Conservation (phyloP, 2,329 filamentous ascomycete species). For the Penicillium sp. region DNA sequence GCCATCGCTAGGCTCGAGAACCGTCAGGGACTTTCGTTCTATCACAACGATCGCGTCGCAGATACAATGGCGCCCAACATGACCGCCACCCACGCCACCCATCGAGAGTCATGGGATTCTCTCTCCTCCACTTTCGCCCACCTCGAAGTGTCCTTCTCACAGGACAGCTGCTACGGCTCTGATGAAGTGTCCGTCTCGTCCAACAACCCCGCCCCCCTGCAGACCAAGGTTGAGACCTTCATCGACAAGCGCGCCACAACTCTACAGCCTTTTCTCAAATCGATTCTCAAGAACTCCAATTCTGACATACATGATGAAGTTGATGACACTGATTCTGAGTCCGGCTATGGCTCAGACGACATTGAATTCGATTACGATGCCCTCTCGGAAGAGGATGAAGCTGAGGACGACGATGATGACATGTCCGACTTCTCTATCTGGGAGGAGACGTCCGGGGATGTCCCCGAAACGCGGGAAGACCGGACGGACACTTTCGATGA, state of each 20-base stretch:
- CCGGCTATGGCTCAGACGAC: conserved; percentile 41
- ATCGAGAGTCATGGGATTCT: conserved; percentile 40
- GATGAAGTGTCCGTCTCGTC: conserved; percentile 40
- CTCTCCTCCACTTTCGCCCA: conserved; percentile 39
- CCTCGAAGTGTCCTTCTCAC: conserved; percentile 40
- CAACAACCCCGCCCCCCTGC: conserved; percentile 26
- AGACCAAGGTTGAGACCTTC: conserved; percentile 24
- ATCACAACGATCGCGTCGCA: conserved; percentile 4
- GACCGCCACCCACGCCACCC: conserved; percentile 25
- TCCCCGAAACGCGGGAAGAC: conserved; percentile 32
- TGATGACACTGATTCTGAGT: conserved; percentile 34
- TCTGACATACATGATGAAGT: conserved; percentile 6
- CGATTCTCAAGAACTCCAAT: conserved; percentile 38
- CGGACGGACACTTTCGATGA: conserved; percentile 37
- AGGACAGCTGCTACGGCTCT: conserved; percentile 43
- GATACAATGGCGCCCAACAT: conserved; percentile 23
- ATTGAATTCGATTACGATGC: conserved; percentile 33
- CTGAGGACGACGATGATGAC: conserved; percentile 32
- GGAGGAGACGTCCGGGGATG: conserved; percentile 31
- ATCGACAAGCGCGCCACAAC: conserved; percentile 23
- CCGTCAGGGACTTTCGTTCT: conserved; percentile 1
- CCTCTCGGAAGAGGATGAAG: conserved; percentile 28
- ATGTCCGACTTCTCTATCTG: conserved; percentile 34
- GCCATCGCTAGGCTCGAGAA: neutral
- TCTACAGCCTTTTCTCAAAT: conserved; percentile 31